Evolutionary conservation across 192 early-diverging fungal species (phyloP), one percentile per base, ranked within the genome.

Genomic region (Backusella luteola): DNA sequence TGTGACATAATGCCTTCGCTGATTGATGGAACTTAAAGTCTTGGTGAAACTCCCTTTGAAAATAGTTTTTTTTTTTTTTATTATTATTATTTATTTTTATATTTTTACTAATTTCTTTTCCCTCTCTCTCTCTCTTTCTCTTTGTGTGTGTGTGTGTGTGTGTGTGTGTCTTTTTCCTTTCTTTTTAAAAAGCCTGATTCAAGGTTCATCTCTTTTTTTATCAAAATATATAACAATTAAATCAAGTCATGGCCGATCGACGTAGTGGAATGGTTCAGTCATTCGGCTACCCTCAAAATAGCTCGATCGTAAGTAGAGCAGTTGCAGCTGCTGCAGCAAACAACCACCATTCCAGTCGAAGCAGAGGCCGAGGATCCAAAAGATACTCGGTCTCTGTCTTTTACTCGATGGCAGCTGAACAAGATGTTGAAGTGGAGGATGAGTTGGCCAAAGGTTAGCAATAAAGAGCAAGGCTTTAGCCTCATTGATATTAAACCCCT

Each of bases 371-470:
- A 38, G 87, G 84, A 69, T 89, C 87, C 69, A 87, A 90, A 72
- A 84, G 92, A 76, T 94, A 94, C 80, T 94, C 92, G 1, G 89
- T 91, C 12, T 89, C 83, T 21, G 90, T 90, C 36, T 84, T 94
- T 21, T 94, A 92, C 76, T 94, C 92, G 12, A 94, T 94, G 83
- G 92, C 92, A 12, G 94, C 96, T 8, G 96, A 97, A 79, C 94
- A 95, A 79, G 96, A 97, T 82, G 91, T 93, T 21, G 96, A 96
- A 82, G 94, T 97, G 32, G 93, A 95, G 71, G 96, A 97, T 86
- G 96, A 96, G 75, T 90, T 97, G 42, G 94, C 96, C 34, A 88
- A 89, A 87, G 93, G 95, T 94, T 89, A 19, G 66, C 8, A 0
- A 39, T 11, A 39, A 2, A 39, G 0, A 39, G 9, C 0, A 39